Percentiles rank a stretch among this genome's conserved stretches.
Conservation (phyloP, 371 early-diverging fungal species). For the Lichtheimia ornata region DNA sequence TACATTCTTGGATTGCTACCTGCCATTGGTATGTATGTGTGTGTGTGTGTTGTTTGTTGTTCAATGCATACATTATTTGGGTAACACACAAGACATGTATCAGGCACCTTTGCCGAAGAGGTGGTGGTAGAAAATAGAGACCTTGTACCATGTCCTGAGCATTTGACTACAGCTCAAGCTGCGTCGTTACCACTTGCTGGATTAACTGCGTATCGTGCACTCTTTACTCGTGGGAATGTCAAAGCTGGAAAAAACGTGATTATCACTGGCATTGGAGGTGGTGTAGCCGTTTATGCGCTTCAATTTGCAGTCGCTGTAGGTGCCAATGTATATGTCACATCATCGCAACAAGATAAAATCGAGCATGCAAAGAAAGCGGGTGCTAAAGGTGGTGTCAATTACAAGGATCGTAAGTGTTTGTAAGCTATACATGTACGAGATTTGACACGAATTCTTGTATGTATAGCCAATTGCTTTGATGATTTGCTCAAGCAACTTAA, state of each 20-base stretch:
- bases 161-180: slow-evolving; percentile 61
- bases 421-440: neutral
- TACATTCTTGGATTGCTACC: slow-evolving; percentile 61
- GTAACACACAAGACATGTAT: slow-evolving; percentile 18
- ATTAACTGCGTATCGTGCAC: slow-evolving; percentile 66
- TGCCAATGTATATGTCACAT: slow-evolving; percentile 73
- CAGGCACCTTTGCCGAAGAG: slow-evolving; percentile 59
- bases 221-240: slow-evolving; percentile 61
- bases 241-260: slow-evolving; percentile 59
- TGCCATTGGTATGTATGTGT: slow-evolving; percentile 33
- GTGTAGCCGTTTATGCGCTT: slow-evolving; percentile 72
- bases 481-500: slow-evolving; percentile 49
- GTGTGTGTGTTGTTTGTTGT: neutral
- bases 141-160: slow-evolving; percentile 56
- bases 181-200: slow-evolving; percentile 73
- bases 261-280: slow-evolving; percentile 77
- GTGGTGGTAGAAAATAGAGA: slow-evolving; percentile 47
- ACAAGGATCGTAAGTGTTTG: slow-evolving; percentile 55
- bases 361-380: slow-evolving; percentile 61
- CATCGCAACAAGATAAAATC: slow-evolving; percentile 65
- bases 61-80: neutral
- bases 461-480: slow-evolving; percentile 54
- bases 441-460: neutral
- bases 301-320: slow-evolving; percentile 70
- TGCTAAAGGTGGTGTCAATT: slow-evolving; percentile 72